Evolutionary conservation across 2,329 filamentous ascomycete species (phyloP), one percentile per base, ranked within the genome.

Genomic region (Calonectria ilicicola): DNA sequence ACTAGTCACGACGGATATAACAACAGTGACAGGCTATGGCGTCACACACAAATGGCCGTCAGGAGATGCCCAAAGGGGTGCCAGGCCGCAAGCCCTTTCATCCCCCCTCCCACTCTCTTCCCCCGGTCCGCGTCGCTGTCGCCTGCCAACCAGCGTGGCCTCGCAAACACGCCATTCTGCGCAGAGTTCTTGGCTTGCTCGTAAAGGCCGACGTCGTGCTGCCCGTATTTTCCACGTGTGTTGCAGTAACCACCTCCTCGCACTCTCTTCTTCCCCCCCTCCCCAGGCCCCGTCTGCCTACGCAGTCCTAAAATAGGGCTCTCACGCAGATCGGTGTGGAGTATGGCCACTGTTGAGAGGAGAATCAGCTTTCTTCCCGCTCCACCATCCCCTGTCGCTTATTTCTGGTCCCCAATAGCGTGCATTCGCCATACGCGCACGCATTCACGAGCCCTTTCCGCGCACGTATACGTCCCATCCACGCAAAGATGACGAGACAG

Each of bases 81-180:
- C 29, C 29, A 38, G 32, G 53, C 53, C 53, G 38, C n/a, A 40
- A 60, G 32, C 53, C 14, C 4, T 38, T 60, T 60, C 53, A 60
- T 60, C 53, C 53, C 53, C 51, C 32, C 35, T 40, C 26, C 32
- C 26, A 35, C 51, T 12, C 12, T 19, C 51, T 23, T 26, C 23
- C 14, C 47, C 49, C 17, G 15, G 51, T 56, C 27, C 29, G 32
- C 51, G n/a, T 53, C 51, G 53, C 19, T 40, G n/a, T 60, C 35
- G 53, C 35, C 35, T 40, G 40, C 32, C 21, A 38, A 60, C 53
- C 53, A 38, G 38, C 32, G 21, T 40, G 35, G 32, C 12, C 21
- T 40, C n/a, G 32, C 35, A 40, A 67, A 71, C 68, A 60, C 71
- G 68, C 64, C 47, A 65, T 64, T 10, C 27, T 53, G 62, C 51